Evolutionary conservation across 2,329 filamentous ascomycete genomes (phyloP).

Genomic region (Aspergillus quadricinctus): DNA sequence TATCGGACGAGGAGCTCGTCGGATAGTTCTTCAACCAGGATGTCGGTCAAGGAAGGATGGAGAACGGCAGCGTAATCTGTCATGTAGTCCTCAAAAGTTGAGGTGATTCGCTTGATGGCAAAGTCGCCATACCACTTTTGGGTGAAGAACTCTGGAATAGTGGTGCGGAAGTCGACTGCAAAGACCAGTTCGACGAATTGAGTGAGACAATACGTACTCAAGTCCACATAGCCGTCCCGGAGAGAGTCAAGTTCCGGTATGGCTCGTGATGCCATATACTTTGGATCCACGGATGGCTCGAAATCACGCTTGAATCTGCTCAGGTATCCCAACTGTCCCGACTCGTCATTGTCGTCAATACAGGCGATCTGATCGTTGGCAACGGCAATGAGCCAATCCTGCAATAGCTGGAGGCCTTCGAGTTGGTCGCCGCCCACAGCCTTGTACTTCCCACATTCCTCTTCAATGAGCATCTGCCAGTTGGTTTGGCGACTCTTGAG

Average conservation of each 20-base stretch:
- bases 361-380: constrained; percentile 98
- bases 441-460: constrained; percentile 75
- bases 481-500: constrained; percentile 76
- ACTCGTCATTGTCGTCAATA: constrained; percentile 80
- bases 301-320: constrained; percentile 81
- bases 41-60: constrained; percentile 81
- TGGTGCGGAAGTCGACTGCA: constrained; percentile 77
- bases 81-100: constrained; percentile 93
- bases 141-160: constrained; percentile 88
- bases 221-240: constrained; percentile 88
- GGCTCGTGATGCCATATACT: constrained; percentile 69
- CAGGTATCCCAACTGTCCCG: constrained; percentile 75
- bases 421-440: constrained; percentile 40
- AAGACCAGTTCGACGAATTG: constrained; percentile 87
- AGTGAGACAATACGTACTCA: constrained; percentile 86
- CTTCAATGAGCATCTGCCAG: constrained; percentile 84
- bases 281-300: constrained; percentile 71
- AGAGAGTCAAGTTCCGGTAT: constrained; percentile 69
- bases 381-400: constrained; percentile 92
- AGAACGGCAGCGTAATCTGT: constrained; percentile 78
- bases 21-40: constrained; percentile 88
- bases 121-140: constrained; percentile 80
- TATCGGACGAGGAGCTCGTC: constrained; percentile 88
- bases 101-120: constrained; percentile 88
- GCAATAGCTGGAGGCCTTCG: constrained; percentile 68